Evolutionary conservation across 75 land plant species (phyloP).

Genomic region (Gnetum montanum): DNA sequence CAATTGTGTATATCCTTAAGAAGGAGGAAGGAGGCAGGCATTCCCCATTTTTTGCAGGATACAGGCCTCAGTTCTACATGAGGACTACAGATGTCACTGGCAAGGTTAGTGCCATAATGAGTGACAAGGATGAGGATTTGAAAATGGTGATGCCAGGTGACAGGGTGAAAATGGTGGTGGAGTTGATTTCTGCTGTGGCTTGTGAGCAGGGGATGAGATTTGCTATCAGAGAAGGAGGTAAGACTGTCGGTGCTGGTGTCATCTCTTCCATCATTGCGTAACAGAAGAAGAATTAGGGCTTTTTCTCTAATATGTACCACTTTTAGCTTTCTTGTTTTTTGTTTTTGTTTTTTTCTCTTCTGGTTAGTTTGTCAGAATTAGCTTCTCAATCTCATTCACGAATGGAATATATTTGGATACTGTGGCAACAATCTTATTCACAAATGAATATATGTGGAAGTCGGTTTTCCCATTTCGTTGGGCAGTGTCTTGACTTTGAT

Average conservation of each 20-base stretch:
- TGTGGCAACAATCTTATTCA: too few relatives aligned
- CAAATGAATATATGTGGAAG: too few relatives aligned
- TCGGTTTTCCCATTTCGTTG: too few relatives aligned
- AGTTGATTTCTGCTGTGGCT: constrained; percentile 74
- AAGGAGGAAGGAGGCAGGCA: constrained; percentile 94
- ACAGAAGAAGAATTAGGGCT: background rate
- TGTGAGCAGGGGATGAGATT: constrained; percentile 94
- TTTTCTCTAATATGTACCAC: too few relatives aligned
- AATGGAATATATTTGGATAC: too few relatives aligned
- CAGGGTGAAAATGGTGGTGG: constrained; percentile 81
- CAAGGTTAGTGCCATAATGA: constrained; percentile 57
- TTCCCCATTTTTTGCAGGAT: constrained; percentile 78
- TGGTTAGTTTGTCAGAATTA: too few relatives aligned
- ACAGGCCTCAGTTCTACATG: constrained; percentile 90
- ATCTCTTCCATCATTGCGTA: constrained; percentile 61
- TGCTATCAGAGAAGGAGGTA: constrained; percentile 95
- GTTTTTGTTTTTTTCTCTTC: too few relatives aligned
- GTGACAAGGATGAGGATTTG: constrained; percentile 83
- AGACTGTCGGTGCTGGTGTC: constrained; percentile 89
- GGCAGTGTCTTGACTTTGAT: too few relatives aligned
- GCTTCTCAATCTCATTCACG: too few relatives aligned
- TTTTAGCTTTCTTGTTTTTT: too few relatives aligned
- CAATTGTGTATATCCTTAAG: constrained; percentile 77
- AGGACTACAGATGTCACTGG: constrained; percentile 96
- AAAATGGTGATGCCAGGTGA: constrained; percentile 99